Evolutionary conservation across 2,329 filamentous ascomycete genomes (phyloP).

Genomic region (Beauveria sp.): DNA sequence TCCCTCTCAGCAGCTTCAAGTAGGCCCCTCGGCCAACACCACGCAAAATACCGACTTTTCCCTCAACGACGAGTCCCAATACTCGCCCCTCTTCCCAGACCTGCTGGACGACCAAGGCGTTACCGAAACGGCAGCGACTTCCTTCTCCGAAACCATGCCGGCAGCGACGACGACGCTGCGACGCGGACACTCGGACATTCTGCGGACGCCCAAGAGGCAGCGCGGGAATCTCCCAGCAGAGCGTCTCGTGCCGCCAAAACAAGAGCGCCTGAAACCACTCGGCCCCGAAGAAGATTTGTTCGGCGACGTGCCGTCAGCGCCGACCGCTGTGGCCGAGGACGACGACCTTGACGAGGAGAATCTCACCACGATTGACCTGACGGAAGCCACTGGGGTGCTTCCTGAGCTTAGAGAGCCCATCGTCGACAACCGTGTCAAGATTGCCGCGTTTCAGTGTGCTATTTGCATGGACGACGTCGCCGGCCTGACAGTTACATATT

Average conservation of each 20-base stretch:
- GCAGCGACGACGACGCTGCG: background rate
- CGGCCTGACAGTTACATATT: conserved; percentile 55
- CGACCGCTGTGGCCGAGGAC: conserved; percentile 11
- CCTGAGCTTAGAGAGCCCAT: conserved; percentile 36
- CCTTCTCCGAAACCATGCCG: conserved; percentile 25
- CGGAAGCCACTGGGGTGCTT: conserved; percentile 35
- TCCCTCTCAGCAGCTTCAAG: conserved; percentile 12
- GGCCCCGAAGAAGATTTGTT: conserved; percentile 21
- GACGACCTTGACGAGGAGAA: conserved; percentile 15
- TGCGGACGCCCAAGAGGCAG: conserved; percentile 20
- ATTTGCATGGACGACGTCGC: conserved; percentile 60
- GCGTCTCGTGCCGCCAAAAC: background rate
- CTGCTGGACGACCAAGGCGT: conserved; percentile 20
- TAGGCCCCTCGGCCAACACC: conserved; percentile 11
- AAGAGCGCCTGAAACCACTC: background rate
- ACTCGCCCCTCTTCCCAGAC: conserved; percentile 22
- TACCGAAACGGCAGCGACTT: conserved; percentile 20
- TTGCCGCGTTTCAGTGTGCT: conserved; percentile 54
- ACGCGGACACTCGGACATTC: background rate
- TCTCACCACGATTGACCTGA: conserved; percentile 24
- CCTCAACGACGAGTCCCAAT: conserved; percentile 20
- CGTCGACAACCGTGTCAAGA: conserved; percentile 42
- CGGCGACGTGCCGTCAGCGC: conserved; percentile 16
- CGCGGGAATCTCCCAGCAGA: conserved; percentile 13
- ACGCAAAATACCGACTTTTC: conserved; percentile 15